These are phyloP conservation scores for Aspergillus sojae DNA, from an alignment of 2,329 filamentous ascomycete species.

Conservation along the genomic window DNA sequence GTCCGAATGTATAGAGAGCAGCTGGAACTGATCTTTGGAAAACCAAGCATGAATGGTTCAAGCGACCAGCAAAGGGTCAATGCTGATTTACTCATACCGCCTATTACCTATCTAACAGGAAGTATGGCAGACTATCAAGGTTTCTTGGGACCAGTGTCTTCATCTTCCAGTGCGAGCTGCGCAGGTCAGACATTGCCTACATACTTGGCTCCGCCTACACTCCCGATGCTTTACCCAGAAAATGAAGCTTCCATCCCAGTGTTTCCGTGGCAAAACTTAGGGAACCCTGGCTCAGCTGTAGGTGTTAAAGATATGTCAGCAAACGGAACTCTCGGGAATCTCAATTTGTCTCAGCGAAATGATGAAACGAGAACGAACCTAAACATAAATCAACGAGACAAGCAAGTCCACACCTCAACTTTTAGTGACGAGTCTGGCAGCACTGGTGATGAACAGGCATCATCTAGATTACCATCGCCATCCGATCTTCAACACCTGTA, in stretches of 20 bases:
- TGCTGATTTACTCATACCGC: not conserved
- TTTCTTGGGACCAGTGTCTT: not conserved
- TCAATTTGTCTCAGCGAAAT: not conserved
- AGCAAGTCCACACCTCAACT: not conserved
- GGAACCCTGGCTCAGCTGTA: not conserved
- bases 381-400: not conserved
- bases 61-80: conserved; percentile 4
- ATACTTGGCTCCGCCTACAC: not conserved
- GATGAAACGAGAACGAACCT: not conserved
- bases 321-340: not conserved
- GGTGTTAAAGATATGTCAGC: not conserved
- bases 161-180: conserved; percentile 2
- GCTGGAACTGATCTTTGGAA: conserved; percentile 29
- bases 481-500: conserved; percentile 31
- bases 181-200: not conserved
- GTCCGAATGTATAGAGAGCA: conserved; percentile 41
- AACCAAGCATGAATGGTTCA: conserved; percentile 4
- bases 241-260: not conserved
- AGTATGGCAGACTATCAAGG: not conserved
- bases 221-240: not conserved
- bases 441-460: conserved; percentile 7
- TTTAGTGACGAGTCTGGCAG: not conserved
- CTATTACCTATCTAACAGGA: conserved; percentile 1
- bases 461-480: conserved; percentile 15
- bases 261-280: conserved; percentile 5